A percentile compares a stretch with the other conserved stretches of the same genome.
phyloP scores from a whole-genome alignment of 2,329 filamentous ascomycete species.

The Hypoxylon sp. region DNA sequence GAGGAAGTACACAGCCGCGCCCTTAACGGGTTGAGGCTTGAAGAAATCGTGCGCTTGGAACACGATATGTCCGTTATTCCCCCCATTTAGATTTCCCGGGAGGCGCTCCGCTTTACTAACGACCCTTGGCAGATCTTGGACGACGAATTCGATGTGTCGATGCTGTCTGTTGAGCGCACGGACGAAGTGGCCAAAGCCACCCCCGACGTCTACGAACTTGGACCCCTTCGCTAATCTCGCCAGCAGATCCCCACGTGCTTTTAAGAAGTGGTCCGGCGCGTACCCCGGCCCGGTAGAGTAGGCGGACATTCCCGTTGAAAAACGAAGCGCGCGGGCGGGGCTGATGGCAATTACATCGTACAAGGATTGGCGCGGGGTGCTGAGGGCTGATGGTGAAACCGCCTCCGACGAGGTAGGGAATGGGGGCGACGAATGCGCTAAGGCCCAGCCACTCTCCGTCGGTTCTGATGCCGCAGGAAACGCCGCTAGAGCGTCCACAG shows the following conservation, averaged over 20 bases:
- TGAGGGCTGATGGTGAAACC: background rate
- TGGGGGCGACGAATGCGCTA: constrained; percentile 14
- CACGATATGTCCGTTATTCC: constrained; percentile 20
- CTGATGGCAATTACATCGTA: constrained; percentile 8
- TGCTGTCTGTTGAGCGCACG: constrained; percentile 6
- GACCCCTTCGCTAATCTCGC: constrained; percentile 10
- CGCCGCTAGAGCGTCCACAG: constrained; percentile 4
- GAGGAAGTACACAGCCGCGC: constrained; percentile 51
- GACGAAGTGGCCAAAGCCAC: constrained; percentile 37
- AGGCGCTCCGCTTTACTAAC: constrained; percentile 14
- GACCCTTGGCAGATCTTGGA: constrained; percentile 41
- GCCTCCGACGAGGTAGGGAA: background rate
- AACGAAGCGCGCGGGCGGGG: constrained; percentile 18
- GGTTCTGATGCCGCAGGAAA: constrained; percentile 11
- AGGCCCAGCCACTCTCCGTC: constrained; percentile 13
- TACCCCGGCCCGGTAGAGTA: constrained; percentile 18
- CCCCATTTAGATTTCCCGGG: background rate
- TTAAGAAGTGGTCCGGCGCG: constrained; percentile 11
- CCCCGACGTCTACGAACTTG: constrained; percentile 42
- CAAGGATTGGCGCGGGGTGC: constrained; percentile 12
- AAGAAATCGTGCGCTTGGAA: constrained; percentile 50
- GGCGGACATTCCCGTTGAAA: constrained; percentile 12
- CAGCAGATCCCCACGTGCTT: constrained; percentile 11
- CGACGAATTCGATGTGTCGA: constrained; percentile 15
- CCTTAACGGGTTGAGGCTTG: constrained; percentile 50